These are phyloP conservation scores for Sphaerulina vaccinii DNA, from an alignment of 2,329 filamentous ascomycete genomes.

Conservation along the genomic window DNA sequence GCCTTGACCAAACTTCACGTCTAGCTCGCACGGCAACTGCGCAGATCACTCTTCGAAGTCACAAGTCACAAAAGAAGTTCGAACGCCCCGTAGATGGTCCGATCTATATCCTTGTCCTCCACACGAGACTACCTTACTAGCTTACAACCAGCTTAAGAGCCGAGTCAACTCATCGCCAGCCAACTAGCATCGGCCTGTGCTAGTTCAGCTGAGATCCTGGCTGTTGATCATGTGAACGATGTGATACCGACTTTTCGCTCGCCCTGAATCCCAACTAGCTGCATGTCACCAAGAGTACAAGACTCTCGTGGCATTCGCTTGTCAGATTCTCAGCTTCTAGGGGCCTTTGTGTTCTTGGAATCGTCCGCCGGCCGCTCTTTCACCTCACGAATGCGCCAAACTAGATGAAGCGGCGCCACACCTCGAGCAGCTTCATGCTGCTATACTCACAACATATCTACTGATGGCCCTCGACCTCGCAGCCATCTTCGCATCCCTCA, in stretches of 20 bases:
- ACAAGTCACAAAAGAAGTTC: not conserved
- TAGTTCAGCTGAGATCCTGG: too few relatives aligned
- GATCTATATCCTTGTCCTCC: not conserved
- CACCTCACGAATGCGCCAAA: too few relatives aligned
- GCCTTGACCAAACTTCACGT: not conserved
- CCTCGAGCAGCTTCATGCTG: not conserved
- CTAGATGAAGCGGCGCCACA: not conserved
- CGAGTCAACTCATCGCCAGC: not conserved
- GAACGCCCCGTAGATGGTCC: not conserved
- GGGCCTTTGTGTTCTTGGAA: too few relatives aligned
- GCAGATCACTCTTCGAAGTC: not conserved
- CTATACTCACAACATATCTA: not conserved
- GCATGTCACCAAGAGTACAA: too few relatives aligned
- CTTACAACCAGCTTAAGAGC: not conserved
- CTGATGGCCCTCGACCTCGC: constrained; percentile 6
- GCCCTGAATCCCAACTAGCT: too few relatives aligned
- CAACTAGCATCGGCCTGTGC: not conserved
- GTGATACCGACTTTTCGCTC: too few relatives aligned
- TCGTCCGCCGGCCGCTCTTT: too few relatives aligned
- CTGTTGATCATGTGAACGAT: too few relatives aligned
- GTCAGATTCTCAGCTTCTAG: too few relatives aligned
- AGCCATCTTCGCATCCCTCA: constrained; percentile 1
- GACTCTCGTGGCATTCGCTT: too few relatives aligned
- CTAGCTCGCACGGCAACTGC: not conserved
- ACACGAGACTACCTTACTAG: not conserved